Evolutionary conservation across 2,329 filamentous ascomycete genomes (phyloP).

Genomic region (Pestalotiopsis fici): DNA sequence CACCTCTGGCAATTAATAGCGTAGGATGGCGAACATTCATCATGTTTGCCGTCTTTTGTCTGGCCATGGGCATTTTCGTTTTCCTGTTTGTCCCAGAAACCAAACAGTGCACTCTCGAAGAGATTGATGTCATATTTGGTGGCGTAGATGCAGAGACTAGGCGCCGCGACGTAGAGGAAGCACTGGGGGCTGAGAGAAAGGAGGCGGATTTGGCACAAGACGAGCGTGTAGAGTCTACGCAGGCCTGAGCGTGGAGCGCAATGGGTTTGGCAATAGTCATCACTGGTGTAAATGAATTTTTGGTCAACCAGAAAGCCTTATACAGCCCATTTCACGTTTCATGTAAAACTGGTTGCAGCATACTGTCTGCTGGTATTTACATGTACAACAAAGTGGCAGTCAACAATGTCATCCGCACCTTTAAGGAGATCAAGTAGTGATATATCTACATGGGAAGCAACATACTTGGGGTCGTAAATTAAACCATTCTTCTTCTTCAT

Average conservation of each 20-base stretch:
- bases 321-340: too few species aligned
- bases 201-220: not conserved
- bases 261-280: too few species aligned
- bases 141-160: not conserved
- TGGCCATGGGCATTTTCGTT: slow-evolving; percentile 35
- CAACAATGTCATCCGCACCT: too few species aligned
- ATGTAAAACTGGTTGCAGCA: too few species aligned
- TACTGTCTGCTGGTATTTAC: too few species aligned
- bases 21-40: slow-evolving; percentile 11
- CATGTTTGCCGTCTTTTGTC: slow-evolving; percentile 45
- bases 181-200: not conserved
- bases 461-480: too few species aligned
- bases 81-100: slow-evolving; percentile 46
- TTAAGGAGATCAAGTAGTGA: too few species aligned
- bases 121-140: slow-evolving; percentile 1
- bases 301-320: too few species aligned
- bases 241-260: not conserved
- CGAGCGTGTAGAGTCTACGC: not conserved
- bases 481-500: too few species aligned
- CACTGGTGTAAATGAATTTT: too few species aligned
- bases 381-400: too few species aligned
- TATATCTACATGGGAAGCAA: too few species aligned
- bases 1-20: not conserved
- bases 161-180: not conserved
- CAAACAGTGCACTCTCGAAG: slow-evolving; percentile 22